These are phyloP conservation scores for Coemansia sp. DNA, from an alignment of 192 early-diverging fungal species.

Conservation along the genomic window DNA sequence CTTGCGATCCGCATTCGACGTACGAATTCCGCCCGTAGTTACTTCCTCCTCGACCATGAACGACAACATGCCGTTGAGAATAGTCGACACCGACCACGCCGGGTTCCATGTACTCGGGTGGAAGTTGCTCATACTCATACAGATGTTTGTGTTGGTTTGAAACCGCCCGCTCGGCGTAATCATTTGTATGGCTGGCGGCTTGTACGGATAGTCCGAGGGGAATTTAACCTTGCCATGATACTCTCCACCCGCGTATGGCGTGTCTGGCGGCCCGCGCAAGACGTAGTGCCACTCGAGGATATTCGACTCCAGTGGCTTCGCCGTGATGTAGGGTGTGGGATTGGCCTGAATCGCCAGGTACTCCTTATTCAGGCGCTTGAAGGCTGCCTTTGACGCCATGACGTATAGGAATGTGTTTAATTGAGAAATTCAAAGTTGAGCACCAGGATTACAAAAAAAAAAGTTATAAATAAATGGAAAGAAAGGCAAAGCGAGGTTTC, in stretches of 20 bases:
- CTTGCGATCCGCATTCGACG: conserved; percentile 75
- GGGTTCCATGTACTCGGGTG: conserved; percentile 95
- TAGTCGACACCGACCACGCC: conserved; percentile 95
- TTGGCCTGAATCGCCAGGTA: conserved; percentile 73
- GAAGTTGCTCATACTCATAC: conserved; percentile 97
- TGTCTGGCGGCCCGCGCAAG: conserved; percentile 93
- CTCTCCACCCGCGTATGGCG: conserved; percentile 89
- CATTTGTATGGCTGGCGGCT: conserved; percentile 84
- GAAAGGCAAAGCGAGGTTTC: not conserved
- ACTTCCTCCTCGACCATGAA: conserved; percentile 97
- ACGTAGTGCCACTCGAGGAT: conserved; percentile 99
- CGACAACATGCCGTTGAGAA: conserved; percentile 90
- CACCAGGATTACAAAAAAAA: not conserved
- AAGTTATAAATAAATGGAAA: conserved; percentile 9
- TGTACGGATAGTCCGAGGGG: conserved; percentile 95
- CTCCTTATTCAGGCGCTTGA: conserved; percentile 78
- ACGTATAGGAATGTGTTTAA: not conserved
- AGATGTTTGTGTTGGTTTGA: conserved; percentile 87
- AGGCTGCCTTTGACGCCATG: conserved; percentile 84
- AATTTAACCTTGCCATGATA: conserved; percentile 93
- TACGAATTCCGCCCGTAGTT: conserved; percentile 91
- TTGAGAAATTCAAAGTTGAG: not conserved
- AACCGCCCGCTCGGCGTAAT: conserved; percentile 87
- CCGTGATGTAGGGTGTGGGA: conserved; percentile 86
- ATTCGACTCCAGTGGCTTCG: conserved; percentile 90